Base-by-base conservation (phyloP, 345 rosid species). In the Brassica nigra region DNA sequence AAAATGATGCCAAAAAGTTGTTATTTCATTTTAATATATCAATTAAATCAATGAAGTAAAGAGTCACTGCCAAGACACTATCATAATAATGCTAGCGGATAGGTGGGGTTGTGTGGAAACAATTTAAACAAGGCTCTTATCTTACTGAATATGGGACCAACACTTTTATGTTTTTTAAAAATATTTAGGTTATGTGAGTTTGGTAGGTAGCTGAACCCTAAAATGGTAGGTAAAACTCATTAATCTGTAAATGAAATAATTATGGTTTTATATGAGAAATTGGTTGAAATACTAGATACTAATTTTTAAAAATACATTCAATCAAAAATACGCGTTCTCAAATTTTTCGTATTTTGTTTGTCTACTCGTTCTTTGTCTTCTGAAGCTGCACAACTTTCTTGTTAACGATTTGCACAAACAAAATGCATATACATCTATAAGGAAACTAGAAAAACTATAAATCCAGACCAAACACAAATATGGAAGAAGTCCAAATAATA, bases 101-200 rank as follows among this genome's bases (percentile, higher is more conserved):
- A 58, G 74, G 82, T 79, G 64, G 78, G 82, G 74, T 23, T n/a
- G 63, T 66, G 74, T 79, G 78, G 74, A 72, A 72, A 29, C 68
- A 42, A 65, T 67, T 79, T 67, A 67, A 44, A 79, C 62, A 42
- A 73, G 73, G 6, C 49, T 65, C 8, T 57, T 71, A 29, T 78
- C 62, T 78, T 62, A 72, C 68, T 68, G 12, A 30, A 49, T 29
- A 12, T 67, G 62, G 77, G 68, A 44, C 78, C 78, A 66, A 59
- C 73, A 36, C 65, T 64, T 39, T 44, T 44, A 12, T 39, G 44
- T 39, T 9, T 9, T 39, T 9, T 18, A 18, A 18, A 18, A 18
- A 39, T 8, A 37, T 8, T 9, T 62, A 49, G 70, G 49, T 70
- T 37, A 8, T 77, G 39, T 70, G 64, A 47, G 33, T 15, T 52